Evolutionary conservation across 2,329 filamentous ascomycete genomes (phyloP).

Genomic region (Fusarium virguliforme): DNA sequence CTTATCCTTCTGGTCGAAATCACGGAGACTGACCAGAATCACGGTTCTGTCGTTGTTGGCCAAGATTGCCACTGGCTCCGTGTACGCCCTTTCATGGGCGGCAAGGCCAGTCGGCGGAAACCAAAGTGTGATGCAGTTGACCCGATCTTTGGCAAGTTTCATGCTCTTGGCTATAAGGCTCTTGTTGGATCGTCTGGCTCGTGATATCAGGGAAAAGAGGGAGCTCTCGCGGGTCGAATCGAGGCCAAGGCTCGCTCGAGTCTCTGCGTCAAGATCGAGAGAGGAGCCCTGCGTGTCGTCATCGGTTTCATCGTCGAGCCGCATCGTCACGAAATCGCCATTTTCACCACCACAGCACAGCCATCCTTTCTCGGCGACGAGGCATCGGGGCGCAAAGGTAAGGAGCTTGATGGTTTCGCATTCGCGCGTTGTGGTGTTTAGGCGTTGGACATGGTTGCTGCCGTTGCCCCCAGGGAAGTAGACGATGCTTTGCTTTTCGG

Average conservation of each 20-base stretch:
- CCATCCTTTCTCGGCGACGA: conserved; percentile 90
- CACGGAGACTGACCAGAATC: conserved; percentile 82
- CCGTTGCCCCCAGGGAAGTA: conserved; percentile 88
- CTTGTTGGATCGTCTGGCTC: conserved; percentile 61
- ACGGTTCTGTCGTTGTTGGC: conserved; percentile 95
- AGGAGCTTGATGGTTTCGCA: conserved; percentile 81
- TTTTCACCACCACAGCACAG: conserved; percentile 91
- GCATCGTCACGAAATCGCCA: conserved; percentile 89
- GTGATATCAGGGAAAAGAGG: conserved; percentile 57
- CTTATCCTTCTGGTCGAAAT: conserved; percentile 64
- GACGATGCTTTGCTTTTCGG: conserved; percentile 81
- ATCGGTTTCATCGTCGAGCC: conserved; percentile 65
- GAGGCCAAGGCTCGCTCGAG: conserved; percentile 53
- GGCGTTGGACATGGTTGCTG: conserved; percentile 74
- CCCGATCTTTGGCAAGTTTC: conserved; percentile 72
- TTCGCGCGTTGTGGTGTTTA: conserved; percentile 79
- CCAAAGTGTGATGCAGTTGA: conserved; percentile 79
- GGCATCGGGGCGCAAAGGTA: conserved; percentile 84
- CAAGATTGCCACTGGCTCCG: conserved; percentile 76
- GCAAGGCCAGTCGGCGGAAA: conserved; percentile 62
- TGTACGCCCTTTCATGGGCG: conserved; percentile 60
- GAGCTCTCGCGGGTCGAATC: conserved; percentile 56
- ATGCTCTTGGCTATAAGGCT: conserved; percentile 66
- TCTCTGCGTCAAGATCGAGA: conserved; percentile 56
- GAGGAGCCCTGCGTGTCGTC: conserved; percentile 46